A percentile compares a stretch with the other conserved stretches of the same genome.
Evolutionary conservation across 176 grass and related monocot genomes (phyloP).

Genomic region (Urochloa ruziziensis): DNA sequence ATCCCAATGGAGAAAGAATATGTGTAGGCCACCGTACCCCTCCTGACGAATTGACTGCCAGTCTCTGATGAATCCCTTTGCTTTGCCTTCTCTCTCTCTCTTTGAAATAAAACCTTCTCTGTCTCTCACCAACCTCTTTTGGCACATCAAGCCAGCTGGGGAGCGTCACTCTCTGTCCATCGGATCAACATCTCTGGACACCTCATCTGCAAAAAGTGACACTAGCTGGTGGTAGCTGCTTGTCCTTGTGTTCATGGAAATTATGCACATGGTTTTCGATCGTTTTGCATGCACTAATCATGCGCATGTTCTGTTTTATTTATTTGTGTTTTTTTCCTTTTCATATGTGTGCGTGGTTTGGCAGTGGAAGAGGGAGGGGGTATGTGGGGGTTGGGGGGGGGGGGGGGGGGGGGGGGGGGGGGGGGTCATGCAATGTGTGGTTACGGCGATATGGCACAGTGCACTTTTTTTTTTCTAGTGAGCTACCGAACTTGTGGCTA

Average conservation of each 20-base stretch:
- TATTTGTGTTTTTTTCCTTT: neutral
- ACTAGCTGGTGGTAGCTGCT: neutral
- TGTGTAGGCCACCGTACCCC: neutral
- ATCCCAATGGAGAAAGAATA: conserved; percentile 77
- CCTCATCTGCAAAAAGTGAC: neutral
- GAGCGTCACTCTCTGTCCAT: neutral
- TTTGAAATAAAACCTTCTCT: too few species aligned
- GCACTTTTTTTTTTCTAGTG: neutral
- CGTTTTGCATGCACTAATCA: neutral
- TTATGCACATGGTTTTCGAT: neutral
- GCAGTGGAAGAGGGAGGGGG: neutral
- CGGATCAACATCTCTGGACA: neutral
- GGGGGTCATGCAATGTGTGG: neutral
- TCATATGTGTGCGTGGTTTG: neutral
- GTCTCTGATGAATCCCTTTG: neutral
- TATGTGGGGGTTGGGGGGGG: too few species aligned
- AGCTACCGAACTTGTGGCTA: neutral
- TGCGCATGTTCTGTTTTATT: neutral
- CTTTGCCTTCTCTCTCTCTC: neutral
- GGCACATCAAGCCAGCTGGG: conserved; percentile 18
- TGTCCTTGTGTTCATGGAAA: neutral
- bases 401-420: too few species aligned
- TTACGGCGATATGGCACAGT: neutral
- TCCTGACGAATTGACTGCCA: conserved; percentile 12
- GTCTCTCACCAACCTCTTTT: conserved; percentile 19